Evolutionary conservation across 805 yeast species (phyloP), one percentile per base, ranked within the genome.

Genomic region (Cyberlindnera maritima): DNA sequence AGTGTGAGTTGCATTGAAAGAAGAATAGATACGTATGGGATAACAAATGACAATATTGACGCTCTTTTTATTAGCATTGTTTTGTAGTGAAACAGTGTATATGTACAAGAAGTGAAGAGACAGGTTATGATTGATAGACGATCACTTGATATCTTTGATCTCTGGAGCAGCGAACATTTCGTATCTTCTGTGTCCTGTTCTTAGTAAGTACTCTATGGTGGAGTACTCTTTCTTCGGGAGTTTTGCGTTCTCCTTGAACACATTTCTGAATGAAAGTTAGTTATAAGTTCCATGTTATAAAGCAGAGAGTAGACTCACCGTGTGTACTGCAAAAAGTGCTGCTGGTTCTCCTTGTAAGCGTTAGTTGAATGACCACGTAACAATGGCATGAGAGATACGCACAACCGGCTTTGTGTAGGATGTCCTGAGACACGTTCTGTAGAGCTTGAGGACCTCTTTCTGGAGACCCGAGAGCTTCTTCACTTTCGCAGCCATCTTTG

Each of bases 151-250:
- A 57, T 88, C 86, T 52, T 83, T 85, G 29, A 91, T 81, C 43
- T 77, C 81, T 1, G 87, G 81, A 52, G 80, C 77, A 55, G 84
- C 78, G 55, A 82, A 86, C 79, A 83, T 78, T 52, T 89, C 95
- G 41, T 76, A 71, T 58, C 85, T 72, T 59, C 83, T 80, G 51
- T 77, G 72, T 4, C 98, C 98, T 3, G 77, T 74, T 48, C 98
- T 72, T 35, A 91, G 65, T 33, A 92, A 71, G 65, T 91, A 90
- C 62, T 91, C 98, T 37, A 91, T 81, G 1, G 96, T 85, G 37
- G 84, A 74, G 63, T 91, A 91, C 54, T 88, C 96, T 56, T 87
- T 84, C 63, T 85, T 83, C 32, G 85, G 80, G 11, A 91, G 66
- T 26, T 63, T 56, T 41, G 71, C 68, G 61, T 81, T 71, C 55